Evolutionary conservation across 2,329 filamentous ascomycete genomes (phyloP).

Genomic region (Gnomoniopsis sp.): DNA sequence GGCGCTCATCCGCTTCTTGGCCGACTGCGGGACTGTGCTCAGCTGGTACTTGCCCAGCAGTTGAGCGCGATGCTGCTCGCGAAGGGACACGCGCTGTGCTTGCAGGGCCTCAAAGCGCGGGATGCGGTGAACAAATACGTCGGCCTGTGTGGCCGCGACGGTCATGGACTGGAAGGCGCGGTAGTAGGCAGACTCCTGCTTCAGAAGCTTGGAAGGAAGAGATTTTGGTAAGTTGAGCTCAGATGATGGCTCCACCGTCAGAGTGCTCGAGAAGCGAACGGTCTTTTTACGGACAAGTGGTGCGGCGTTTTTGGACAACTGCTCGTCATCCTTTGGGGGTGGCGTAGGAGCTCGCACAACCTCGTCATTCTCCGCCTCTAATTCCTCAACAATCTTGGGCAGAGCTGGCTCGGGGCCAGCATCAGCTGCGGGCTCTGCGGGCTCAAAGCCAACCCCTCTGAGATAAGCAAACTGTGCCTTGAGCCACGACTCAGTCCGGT

Average conservation of each 20-base stretch:
- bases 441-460: conserved; percentile 55
- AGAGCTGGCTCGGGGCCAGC: conserved; percentile 31
- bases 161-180: conserved; percentile 77
- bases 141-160: conserved; percentile 61
- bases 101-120: conserved; percentile 87
- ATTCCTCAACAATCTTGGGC: conserved; percentile 5
- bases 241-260: conserved; percentile 36
- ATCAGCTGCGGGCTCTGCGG: conserved; percentile 29
- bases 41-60: conserved; percentile 84
- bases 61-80: conserved; percentile 71
- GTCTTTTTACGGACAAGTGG: conserved; percentile 58
- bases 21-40: conserved; percentile 63
- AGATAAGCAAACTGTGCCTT: conserved; percentile 77
- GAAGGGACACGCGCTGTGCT: conserved; percentile 72
- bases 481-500: conserved; percentile 85
- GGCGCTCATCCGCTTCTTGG: conserved; percentile 67
- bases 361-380: conserved; percentile 23
- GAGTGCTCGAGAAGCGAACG: conserved; percentile 67
- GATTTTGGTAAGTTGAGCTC: conserved; percentile 37
- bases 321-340: conserved; percentile 18
- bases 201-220: conserved; percentile 49
- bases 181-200: conserved; percentile 77
- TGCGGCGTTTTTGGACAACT: conserved; percentile 18
- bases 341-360: conserved; percentile 26
- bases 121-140: conserved; percentile 81